Base-by-base conservation (phyloP, 345 rosid species). In the Salix dunnii region DNA sequence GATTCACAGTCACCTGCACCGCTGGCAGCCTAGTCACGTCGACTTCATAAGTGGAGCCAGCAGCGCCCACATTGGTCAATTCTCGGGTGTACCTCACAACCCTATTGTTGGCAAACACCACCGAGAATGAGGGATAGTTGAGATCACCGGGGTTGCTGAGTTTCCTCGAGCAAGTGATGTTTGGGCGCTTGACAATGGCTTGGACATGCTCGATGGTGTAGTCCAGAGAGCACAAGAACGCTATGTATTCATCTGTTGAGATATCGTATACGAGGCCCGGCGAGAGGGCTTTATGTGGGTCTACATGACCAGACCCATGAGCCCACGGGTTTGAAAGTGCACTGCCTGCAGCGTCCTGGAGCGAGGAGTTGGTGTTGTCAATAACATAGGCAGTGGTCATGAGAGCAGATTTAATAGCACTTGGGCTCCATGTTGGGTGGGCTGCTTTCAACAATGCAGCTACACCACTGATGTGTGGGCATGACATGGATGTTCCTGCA, bases 401-500 rank as follows among this genome's bases (percentile, higher is more conserved):
- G 53, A 94, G 92, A 0, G 97, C 99, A 0, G 99, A 94, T 79
- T 89, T 92, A 40, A 94, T 90, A 0, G 95, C 95, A 23, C 94
- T 90, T 3, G 99, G 95, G 80, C 95, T 92, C 99, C 99, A 92
- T 1, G 86, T 87, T 0, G 97, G 97, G 70, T 90, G 94, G 16
- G 92, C 97, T 49, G 91, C 97, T 77, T 91, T 94, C 12, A 94
- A 81, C 76, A 94, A 79, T 2, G 97, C 98, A 1, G 91, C 98
- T 31, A 94, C 80, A 6, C 98, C 97, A 25, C 98, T 94, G 67
- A 94, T 85, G 79, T 94, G 98, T 0, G 98, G 98, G 87, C 98
- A 94, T 0, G 98, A 94, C 98, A 94, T 94, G 0, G 98, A 94
- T 20, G 98, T 94, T 43, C 98, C 98, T 94, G 36, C 36, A 33